These are phyloP conservation scores for Coccomyxa subellipsoidea DNA, from an alignment of 163 green algal species.

Conservation along the genomic window DNA sequence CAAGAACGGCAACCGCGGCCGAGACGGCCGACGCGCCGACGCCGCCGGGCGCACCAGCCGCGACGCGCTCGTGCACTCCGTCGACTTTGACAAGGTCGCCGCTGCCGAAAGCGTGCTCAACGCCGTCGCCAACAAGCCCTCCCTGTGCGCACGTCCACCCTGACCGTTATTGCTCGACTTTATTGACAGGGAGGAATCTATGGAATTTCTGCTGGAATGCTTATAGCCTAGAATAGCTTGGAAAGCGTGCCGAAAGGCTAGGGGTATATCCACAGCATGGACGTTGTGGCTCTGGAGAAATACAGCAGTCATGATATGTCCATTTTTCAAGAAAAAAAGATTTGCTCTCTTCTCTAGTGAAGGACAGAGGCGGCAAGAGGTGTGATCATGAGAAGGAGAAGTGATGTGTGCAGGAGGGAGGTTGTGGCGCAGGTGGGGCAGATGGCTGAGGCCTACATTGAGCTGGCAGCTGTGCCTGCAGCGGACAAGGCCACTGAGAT, in stretches of 20 bases:
- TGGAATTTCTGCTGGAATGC: too few species aligned
- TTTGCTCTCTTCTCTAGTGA: too few species aligned
- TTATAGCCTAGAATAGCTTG: too few species aligned
- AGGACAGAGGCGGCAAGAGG: neutral
- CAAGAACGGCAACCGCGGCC: slow-evolving; percentile 43
- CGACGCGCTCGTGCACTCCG: slow-evolving; percentile 20
- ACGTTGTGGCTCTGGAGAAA: too few species aligned
- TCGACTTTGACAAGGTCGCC: slow-evolving; percentile 48
- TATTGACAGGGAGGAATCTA: too few species aligned
- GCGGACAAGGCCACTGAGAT: slow-evolving; percentile 21
- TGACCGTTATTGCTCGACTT: too few species aligned
- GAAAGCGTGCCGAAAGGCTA: too few species aligned
- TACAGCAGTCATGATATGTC: too few species aligned
- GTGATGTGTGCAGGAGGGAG: slow-evolving; percentile 18
- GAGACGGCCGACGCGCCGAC: slow-evolving; percentile 18
- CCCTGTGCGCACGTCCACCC: neutral
- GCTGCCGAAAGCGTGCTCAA: slow-evolving; percentile 47
- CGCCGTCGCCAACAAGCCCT: slow-evolving; percentile 10
- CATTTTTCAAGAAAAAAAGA: too few species aligned
- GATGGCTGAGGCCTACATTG: slow-evolving; percentile 67
- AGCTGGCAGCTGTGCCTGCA: slow-evolving; percentile 44
- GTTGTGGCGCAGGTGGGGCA: slow-evolving; percentile 37
- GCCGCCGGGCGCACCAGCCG: neutral
- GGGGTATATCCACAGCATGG: too few species aligned
- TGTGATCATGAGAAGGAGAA: too few species aligned